These are phyloP conservation scores for Calonectria naviculata DNA, from an alignment of 2,329 filamentous ascomycete genomes.

Conservation along the genomic window DNA sequence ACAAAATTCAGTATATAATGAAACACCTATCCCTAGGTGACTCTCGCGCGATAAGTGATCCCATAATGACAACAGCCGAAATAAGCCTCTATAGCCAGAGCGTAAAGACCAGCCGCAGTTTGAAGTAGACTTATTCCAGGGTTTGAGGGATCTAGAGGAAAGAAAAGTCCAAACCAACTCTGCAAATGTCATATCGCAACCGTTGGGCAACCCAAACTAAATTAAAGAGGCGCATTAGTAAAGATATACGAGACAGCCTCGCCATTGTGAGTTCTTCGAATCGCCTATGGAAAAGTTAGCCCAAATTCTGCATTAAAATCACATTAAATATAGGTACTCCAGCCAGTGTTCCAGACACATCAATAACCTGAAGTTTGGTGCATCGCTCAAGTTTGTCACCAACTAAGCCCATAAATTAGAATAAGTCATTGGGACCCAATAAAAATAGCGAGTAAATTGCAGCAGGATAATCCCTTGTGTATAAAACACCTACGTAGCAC, in stretches of 20 bases:
- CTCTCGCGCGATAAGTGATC: too few relatives aligned
- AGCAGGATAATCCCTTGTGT: not conserved
- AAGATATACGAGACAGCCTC: conserved; percentile 75
- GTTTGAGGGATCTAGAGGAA: too few relatives aligned
- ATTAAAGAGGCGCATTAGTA: conserved; percentile 60
- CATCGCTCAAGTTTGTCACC: conserved; percentile 84
- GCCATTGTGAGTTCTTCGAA: conserved; percentile 75
- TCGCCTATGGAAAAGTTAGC: conserved; percentile 58
- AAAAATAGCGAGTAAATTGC: not conserved
- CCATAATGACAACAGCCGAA: too few relatives aligned
- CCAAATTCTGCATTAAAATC: conserved; percentile 16
- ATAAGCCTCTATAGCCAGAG: too few relatives aligned
- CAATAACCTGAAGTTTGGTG: conserved; percentile 87
- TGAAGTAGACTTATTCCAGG: too few relatives aligned
- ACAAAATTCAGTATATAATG: too few relatives aligned
- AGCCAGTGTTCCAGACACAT: conserved; percentile 85
- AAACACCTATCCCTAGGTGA: too few relatives aligned
- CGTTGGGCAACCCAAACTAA: not conserved
- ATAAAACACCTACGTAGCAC: conserved; percentile 44
- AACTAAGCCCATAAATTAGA: conserved; percentile 48
- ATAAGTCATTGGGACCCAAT: not conserved
- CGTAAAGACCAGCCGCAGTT: too few relatives aligned
- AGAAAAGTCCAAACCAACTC: too few relatives aligned
- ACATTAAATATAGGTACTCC: conserved; percentile 51
- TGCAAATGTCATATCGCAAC: too few relatives aligned